Conservation (phyloP, 495 filamentous ascomycete genomes). For the Extremus antarcticus region DNA sequence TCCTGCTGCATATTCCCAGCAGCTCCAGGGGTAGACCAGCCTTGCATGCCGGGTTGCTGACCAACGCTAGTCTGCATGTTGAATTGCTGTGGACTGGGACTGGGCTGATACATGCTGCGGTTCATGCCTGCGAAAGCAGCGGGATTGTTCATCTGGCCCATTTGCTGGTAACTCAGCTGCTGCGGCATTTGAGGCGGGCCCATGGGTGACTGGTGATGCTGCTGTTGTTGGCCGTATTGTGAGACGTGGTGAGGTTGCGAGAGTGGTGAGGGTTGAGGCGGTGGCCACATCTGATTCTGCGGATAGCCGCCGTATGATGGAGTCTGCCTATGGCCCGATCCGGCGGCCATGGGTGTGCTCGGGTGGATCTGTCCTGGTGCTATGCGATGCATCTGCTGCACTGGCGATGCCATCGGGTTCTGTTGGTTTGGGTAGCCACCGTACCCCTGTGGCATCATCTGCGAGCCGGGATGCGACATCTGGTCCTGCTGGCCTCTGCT, state of each 20-base stretch:
- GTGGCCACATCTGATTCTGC: conserved; percentile 40
- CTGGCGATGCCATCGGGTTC: conserved; percentile 40
- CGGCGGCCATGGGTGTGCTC: conserved; percentile 29
- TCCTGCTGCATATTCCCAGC: conserved; percentile 9
- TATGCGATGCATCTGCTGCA: conserved; percentile 41
- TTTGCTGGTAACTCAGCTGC: conserved; percentile 29
- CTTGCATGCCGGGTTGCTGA: conserved; percentile 23
- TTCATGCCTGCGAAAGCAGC: conserved; percentile 28
- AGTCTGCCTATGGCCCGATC: conserved; percentile 24
- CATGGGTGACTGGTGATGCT: conserved; percentile 42
- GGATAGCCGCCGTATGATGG: conserved; percentile 38
- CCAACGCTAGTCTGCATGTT: conserved; percentile 11
- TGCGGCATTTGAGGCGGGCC: conserved; percentile 53
- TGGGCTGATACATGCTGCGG: conserved; percentile 22
- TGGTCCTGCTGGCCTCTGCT: conserved; percentile 13
- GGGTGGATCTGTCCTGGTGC: conserved; percentile 38
- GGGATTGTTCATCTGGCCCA: conserved; percentile 29
- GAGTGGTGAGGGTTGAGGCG: conserved; percentile 41
- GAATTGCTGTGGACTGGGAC: conserved; percentile 20
- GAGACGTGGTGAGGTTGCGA: conserved; percentile 34
- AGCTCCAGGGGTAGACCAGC: conserved; percentile 16
- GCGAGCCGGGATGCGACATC: conserved; percentile 33
- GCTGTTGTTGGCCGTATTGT: conserved; percentile 37
- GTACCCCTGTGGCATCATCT: conserved; percentile 44
- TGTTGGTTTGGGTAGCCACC: conserved; percentile 40